A percentile compares a stretch with the other conserved stretches of the same genome.
phyloP scores from a whole-genome alignment of 129 eudicot species.

The Oenanthe sinensis region DNA sequence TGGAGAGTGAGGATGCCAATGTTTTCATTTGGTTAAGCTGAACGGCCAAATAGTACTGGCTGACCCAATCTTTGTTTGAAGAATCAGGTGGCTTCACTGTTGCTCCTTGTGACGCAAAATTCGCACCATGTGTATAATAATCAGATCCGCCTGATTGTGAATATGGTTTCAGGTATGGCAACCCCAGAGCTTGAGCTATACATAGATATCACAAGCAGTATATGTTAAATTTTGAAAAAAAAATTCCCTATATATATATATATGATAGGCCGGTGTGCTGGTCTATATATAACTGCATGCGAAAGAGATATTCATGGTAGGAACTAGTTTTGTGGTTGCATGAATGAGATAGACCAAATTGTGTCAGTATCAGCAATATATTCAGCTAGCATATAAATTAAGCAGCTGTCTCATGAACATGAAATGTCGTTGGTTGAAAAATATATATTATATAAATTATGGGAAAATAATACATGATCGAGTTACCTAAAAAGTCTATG shows the following conservation, averaged over 20 bases:
- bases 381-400: no score
- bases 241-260: no score
- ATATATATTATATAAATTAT: no score
- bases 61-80: conserved; percentile 52
- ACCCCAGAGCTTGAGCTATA: conserved; percentile 66
- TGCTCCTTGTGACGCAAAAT: conserved; percentile 72
- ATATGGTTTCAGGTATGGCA: conserved; percentile 81
- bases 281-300: no score
- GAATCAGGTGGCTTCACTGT: conserved; percentile 61
- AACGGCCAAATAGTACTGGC: conserved; percentile 67
- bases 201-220: neutral
- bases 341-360: no score
- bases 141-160: conserved; percentile 72
- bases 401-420: no score
- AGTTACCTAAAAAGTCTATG: conserved; percentile 71
- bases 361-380: no score
- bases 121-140: conserved; percentile 70
- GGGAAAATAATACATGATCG: neutral
- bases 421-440: no score
- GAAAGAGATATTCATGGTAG: no score
- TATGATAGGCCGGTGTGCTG: no score
- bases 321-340: no score
- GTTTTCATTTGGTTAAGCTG: conserved; percentile 71
- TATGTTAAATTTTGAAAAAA: neutral
- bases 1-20: conserved; percentile 39